These are phyloP conservation scores for Babesia caballi DNA, from an alignment of 169 alveolate species.

Conservation along the genomic window DNA sequence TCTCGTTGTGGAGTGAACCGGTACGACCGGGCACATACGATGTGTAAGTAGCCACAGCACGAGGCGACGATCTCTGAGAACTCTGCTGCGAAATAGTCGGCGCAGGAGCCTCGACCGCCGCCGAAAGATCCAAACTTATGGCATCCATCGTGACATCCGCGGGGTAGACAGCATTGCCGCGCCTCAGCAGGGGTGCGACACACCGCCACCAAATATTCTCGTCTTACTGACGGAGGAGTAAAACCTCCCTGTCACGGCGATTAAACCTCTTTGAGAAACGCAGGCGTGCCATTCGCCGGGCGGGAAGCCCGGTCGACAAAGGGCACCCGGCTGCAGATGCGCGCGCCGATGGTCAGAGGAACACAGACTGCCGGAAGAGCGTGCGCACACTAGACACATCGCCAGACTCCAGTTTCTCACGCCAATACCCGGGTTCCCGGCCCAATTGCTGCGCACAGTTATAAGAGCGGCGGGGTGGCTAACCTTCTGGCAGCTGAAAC, in stretches of 20 bases:
- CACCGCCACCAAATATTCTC: background rate
- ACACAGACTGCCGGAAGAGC: background rate
- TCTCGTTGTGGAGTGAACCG: background rate
- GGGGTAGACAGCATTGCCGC: constrained; percentile 10
- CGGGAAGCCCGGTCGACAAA: background rate
- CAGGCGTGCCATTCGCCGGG: background rate
- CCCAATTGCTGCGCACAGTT: constrained; percentile 6
- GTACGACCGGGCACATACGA: constrained; percentile 32
- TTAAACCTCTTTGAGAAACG: too few relatives aligned
- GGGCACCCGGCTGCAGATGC: constrained; percentile 36
- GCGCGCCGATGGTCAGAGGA: constrained; percentile 3
- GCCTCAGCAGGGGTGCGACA: background rate
- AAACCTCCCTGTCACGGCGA: background rate
- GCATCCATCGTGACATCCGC: constrained; percentile 25
- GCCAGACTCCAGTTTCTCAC: background rate
- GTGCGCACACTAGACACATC: constrained; percentile 14
- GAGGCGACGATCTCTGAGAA: constrained; percentile 28
- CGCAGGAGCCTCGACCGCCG: constrained; percentile 6
- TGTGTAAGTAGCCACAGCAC: constrained; percentile 35
- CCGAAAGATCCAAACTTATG: background rate
- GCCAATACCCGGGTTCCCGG: background rate
- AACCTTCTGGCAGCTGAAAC: constrained; percentile 45
- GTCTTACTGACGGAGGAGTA: background rate
- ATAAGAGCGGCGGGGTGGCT: background rate
- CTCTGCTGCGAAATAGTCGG: background rate